Percentiles rank a stretch among this genome's conserved stretches.
Conservation (phyloP, 2,329 filamentous ascomycete species). For the Colletotrichum musicola region DNA sequence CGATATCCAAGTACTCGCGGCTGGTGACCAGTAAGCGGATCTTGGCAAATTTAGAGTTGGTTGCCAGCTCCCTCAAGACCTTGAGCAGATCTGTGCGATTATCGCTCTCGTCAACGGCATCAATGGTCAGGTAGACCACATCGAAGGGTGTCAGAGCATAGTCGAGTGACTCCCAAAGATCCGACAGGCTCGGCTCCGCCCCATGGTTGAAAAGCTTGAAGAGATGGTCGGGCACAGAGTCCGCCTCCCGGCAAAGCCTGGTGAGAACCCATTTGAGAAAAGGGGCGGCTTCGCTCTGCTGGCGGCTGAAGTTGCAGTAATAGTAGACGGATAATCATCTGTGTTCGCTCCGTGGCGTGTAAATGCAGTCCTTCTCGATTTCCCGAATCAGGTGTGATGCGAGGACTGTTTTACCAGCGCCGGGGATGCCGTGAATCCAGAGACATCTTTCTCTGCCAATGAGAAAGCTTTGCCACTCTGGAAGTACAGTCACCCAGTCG, state of each 20-base stretch:
- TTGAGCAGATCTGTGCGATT: neutral
- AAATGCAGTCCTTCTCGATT: fast-evolving
- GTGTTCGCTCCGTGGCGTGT: fast-evolving
- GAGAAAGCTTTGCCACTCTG: neutral
- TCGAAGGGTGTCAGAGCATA: fast-evolving
- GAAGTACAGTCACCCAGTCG: neutral
- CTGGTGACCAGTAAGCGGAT: neutral
- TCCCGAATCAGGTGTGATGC: neutral
- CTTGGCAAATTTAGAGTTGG: neutral
- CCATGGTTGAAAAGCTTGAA: neutral
- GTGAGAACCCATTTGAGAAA: neutral
- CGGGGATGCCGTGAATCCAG: constrained; percentile 12
- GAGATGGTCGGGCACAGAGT: neutral
- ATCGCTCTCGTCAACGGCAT: constrained; percentile 6
- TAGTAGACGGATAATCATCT: neutral
- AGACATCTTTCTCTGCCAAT: neutral
- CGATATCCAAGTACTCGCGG: neutral
- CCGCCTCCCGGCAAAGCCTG: neutral
- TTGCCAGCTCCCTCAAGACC: neutral
- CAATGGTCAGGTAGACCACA: fast-evolving
- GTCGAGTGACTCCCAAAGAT: neutral
- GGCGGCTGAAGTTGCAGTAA: neutral
- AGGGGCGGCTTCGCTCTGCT: neutral
- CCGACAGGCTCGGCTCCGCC: fast-evolving
- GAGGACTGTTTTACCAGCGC: neutral